Percentiles rank a stretch among this genome's conserved stretches.
phyloP scores from a whole-genome alignment of 768 basidiomycete species.

The Gymnopilus junonius region DNA sequence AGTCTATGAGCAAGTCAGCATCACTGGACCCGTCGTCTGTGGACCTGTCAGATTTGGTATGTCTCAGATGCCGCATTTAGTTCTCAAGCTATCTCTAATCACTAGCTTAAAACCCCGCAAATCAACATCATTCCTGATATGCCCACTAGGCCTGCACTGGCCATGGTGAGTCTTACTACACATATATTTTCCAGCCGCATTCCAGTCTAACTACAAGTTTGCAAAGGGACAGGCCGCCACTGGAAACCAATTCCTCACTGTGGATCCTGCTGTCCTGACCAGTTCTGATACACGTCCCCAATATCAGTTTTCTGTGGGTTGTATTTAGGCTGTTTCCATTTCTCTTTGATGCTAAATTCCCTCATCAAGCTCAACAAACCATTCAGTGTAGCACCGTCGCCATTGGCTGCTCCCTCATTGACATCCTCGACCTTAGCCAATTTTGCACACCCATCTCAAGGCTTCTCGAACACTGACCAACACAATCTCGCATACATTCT shows the following conservation, averaged over 20 bases:
- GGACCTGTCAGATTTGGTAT: slow-evolving; percentile 9
- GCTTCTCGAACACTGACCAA: slow-evolving; percentile 7
- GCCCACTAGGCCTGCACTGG: slow-evolving; percentile 10
- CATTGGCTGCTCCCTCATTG: slow-evolving; percentile 5
- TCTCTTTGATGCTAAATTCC: slow-evolving; percentile 4
- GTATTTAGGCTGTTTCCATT: slow-evolving; percentile 9
- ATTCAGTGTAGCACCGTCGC: slow-evolving; percentile 2
- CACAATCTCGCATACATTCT: neutral
- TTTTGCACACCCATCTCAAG: slow-evolving; percentile 11
- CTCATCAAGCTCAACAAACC: slow-evolving; percentile 3
- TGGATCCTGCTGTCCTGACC: slow-evolving; percentile 7
- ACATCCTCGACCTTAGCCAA: slow-evolving; percentile 1
- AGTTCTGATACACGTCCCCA: slow-evolving; percentile 13
- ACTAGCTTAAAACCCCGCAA: neutral
- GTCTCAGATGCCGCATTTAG: slow-evolving; percentile 3
- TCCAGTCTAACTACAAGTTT: slow-evolving; percentile 6
- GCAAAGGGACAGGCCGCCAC: slow-evolving; percentile 11
- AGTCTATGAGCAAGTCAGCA: slow-evolving; percentile 7
- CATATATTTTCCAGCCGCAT: slow-evolving; percentile 5
- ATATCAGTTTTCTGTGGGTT: slow-evolving; percentile 13
- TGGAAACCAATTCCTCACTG: slow-evolving; percentile 14
- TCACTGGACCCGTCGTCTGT: slow-evolving; percentile 5
- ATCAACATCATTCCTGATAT: slow-evolving; percentile 8
- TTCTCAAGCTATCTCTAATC: neutral
- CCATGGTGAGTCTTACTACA: slow-evolving; percentile 12